Percentiles rank a stretch among this genome's conserved stretches.
Conservation (phyloP, 2,329 filamentous ascomycete species). For the Nemania sp. region DNA sequence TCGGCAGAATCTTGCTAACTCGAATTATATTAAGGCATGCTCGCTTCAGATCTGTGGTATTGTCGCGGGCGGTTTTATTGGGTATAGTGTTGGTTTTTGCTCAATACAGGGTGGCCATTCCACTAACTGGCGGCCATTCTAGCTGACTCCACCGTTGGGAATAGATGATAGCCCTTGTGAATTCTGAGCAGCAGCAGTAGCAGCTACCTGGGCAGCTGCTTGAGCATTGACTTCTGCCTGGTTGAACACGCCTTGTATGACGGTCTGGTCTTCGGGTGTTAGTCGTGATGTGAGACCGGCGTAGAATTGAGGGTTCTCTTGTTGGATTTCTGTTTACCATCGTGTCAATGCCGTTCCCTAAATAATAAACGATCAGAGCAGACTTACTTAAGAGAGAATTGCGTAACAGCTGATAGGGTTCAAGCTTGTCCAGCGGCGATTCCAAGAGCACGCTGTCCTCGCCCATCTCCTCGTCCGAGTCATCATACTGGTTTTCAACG, state of each 20-base stretch:
- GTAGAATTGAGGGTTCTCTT: slow-evolving; percentile 89
- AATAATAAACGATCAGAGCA: not conserved
- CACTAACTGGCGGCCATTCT: slow-evolving; percentile 25
- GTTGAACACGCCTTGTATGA: slow-evolving; percentile 32
- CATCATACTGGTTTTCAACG: slow-evolving; percentile 55
- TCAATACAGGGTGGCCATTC: not conserved
- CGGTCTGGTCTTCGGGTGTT: slow-evolving; percentile 31
- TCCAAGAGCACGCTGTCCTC: slow-evolving; percentile 93
- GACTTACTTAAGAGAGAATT: slow-evolving; percentile 77
- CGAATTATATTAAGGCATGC: not conserved
- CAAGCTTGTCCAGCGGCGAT: slow-evolving; percentile 91
- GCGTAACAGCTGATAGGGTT: slow-evolving; percentile 91
- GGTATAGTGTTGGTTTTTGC: not conserved
- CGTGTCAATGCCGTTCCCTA: slow-evolving; percentile 27
- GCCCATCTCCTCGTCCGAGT: slow-evolving; percentile 84
- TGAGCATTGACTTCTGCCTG: slow-evolving; percentile 34
- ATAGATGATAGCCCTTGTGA: slow-evolving; percentile 13
- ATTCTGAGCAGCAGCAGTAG: slow-evolving; percentile 15
- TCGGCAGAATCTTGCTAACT: slow-evolving; percentile 1
- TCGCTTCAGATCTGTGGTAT: not conserved
- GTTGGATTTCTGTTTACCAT: slow-evolving; percentile 70
- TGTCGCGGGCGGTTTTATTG: not conserved
- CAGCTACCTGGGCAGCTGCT: slow-evolving; percentile 26
- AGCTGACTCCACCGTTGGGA: slow-evolving; percentile 30
- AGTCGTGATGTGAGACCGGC: slow-evolving; percentile 67